Evolutionary conservation across 1,284 basidiomycete species (phyloP), one percentile per base, ranked within the genome.

Genomic region (Ceratobasidium sp.): DNA sequence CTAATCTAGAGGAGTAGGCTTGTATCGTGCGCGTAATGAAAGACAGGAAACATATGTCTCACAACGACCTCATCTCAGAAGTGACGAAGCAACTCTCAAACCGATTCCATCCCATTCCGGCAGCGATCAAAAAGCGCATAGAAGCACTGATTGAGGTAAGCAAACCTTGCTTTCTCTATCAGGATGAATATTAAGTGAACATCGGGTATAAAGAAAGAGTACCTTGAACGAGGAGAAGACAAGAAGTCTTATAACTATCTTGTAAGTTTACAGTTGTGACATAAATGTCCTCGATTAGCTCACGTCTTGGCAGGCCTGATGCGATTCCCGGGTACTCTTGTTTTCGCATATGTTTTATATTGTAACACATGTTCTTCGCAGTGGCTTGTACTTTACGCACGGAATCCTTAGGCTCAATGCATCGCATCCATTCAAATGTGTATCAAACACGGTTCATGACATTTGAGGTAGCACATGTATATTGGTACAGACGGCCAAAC

Each of bases 11-110:
- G 62, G 16, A 39, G 10, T 48, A 97, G 94, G 96, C 96, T 1
- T 98, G 94, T 78, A 93, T 99, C 74, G 97, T 99, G 28, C 90
- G 97, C 46, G 91, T 98, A 45, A 99, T 99, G 97, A 99, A 99
- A 83, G 91, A 95, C 79, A 84, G 96, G 74, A 98, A 98, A 80
- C 87, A 87, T 71, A 90, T 98, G 88, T 82, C 84, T 5, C 96
- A 98, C 79, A 94, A 91, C 75, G 95, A 97, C 73, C 86, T 99
- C 18, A 86, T 98, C 71, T 92, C 92, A 76, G 96, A 99, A 81
- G 94, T 96, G 30, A 93, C 94, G 45, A 87, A 89, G 18, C 97
- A 98, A 78, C 83, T 99, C 1, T 84, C 91, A 14, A 84, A 83
- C 73, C 88, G 97, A 2, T 99, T 99, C 85, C 87, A 88, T 69